A percentile compares a stretch with the other conserved stretches of the same genome.
These are phyloP conservation scores for Cryptomeria japonica DNA, from an alignment of 75 land plant species.

Conservation along the genomic window DNA sequence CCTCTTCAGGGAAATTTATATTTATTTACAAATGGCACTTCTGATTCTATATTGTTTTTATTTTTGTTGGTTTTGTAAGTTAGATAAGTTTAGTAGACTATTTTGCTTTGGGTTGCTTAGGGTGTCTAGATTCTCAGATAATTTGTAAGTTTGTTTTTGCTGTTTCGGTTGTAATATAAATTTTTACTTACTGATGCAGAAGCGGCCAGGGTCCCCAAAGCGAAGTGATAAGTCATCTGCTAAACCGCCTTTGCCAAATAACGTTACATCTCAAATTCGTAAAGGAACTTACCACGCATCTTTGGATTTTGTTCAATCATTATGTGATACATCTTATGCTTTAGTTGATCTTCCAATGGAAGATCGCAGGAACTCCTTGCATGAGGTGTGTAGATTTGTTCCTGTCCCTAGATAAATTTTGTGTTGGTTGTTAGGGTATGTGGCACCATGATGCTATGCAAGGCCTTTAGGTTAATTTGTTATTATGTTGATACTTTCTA, in stretches of 20 bases:
- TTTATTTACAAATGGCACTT: neutral
- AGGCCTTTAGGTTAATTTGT: neutral
- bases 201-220: constrained; percentile 80
- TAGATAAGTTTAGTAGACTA: neutral
- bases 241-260: constrained; percentile 91
- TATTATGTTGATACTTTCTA: neutral
- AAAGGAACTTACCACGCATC: constrained; percentile 96
- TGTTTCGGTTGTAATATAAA: neutral
- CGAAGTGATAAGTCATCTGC: constrained; percentile 51
- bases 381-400: constrained; percentile 62
- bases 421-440: neutral
- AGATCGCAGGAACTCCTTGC: constrained; percentile 84
- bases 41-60: neutral
- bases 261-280: constrained; percentile 66
- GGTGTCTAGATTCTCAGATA: neutral
- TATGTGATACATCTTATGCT: constrained; percentile 95
- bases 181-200: constrained; percentile 32
- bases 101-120: neutral
- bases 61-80: neutral
- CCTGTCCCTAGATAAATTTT: constrained; percentile 3
- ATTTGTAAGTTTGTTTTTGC: neutral
- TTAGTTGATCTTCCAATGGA: constrained; percentile 98
- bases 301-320: constrained; percentile 87
- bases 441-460: neutral
- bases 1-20: neutral